These are phyloP conservation scores for Aspergillus spinulosporus DNA, from an alignment of 2,329 filamentous ascomycete species.

Conservation along the genomic window DNA sequence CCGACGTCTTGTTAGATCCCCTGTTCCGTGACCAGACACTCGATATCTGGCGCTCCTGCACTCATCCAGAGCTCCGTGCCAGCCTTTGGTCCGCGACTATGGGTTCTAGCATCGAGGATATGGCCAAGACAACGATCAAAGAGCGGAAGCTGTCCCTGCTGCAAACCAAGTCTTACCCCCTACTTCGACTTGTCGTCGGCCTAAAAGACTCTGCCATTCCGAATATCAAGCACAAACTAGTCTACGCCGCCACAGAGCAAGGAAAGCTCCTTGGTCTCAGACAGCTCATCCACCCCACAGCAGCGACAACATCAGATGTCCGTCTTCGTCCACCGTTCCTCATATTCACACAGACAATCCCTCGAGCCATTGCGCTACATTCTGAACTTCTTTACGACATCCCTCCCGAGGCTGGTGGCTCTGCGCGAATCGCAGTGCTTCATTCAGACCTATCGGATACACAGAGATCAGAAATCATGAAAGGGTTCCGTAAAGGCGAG, in stretches of 20 bases:
- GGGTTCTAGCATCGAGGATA: constrained; percentile 83
- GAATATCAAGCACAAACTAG: constrained; percentile 83
- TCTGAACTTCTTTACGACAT: constrained; percentile 94
- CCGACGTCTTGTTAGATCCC: constrained; percentile 87
- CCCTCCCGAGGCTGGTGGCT: constrained; percentile 79
- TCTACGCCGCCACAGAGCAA: constrained; percentile 88
- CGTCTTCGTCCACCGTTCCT: constrained; percentile 82
- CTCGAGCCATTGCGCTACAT: constrained; percentile 81
- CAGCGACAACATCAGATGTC: constrained; percentile 48
- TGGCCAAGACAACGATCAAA: constrained; percentile 69
- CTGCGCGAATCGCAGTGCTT: constrained; percentile 80
- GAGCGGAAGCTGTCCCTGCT: constrained; percentile 45
- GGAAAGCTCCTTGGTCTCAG: constrained; percentile 91
- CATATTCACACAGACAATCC: constrained; percentile 94
- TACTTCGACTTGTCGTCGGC: constrained; percentile 88
- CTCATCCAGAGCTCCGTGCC: constrained; percentile 66
- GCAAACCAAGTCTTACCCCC: constrained; percentile 39
- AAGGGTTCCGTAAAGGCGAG: constrained; percentile 84
- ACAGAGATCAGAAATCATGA: constrained; percentile 77
- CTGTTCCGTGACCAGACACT: constrained; percentile 88
- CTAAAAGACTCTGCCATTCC: constrained; percentile 94
- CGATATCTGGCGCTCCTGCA: constrained; percentile 78
- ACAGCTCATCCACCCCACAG: constrained; percentile 78
- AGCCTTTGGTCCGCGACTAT: constrained; percentile 97
- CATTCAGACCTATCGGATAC: constrained; percentile 81